phyloP scores from a whole-genome alignment of 257 asterid genomes.

The Solanum sitiens region DNA sequence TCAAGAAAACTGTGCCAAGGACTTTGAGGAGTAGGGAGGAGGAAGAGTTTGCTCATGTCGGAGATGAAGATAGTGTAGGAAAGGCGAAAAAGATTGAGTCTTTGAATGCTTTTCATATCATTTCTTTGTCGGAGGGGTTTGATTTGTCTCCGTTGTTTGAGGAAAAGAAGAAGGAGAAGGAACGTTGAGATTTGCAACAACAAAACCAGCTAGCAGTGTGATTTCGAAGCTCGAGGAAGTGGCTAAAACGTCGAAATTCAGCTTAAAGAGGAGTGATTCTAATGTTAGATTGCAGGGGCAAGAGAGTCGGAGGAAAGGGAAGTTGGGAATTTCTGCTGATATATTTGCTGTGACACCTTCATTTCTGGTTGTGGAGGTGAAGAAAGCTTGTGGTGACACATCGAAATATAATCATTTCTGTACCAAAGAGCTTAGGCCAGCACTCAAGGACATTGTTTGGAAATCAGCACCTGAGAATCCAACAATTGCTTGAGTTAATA shows the following conservation, averaged over 20 bases:
- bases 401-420: conserved; percentile 59
- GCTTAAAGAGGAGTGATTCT: conserved; percentile 50
- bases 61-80: neutral
- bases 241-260: conserved; percentile 48
- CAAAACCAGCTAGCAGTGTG: conserved; percentile 53
- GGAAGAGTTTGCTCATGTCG: conserved; percentile 4
- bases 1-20: conserved; percentile 27
- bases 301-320: conserved; percentile 65
- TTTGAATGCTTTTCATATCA: conserved; percentile 60
- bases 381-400: conserved; percentile 60
- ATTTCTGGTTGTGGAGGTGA: conserved; percentile 64
- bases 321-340: conserved; percentile 54
- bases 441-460: conserved; percentile 60
- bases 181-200: conserved; percentile 50
- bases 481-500: conserved; percentile 13
- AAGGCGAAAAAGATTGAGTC: conserved; percentile 34
- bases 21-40: conserved; percentile 6
- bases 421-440: conserved; percentile 58
- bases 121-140: conserved; percentile 51
- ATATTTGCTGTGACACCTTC: conserved; percentile 46
- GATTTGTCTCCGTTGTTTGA: conserved; percentile 51
- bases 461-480: conserved; percentile 29
- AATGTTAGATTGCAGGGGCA: conserved; percentile 50
- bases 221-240: conserved; percentile 61
- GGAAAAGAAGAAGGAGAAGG: conserved; percentile 35